A percentile compares a stretch with the other conserved stretches of the same genome.
These are phyloP conservation scores for Cubamyces sp. DNA, from an alignment of 768 basidiomycete genomes.

Conservation along the genomic window DNA sequence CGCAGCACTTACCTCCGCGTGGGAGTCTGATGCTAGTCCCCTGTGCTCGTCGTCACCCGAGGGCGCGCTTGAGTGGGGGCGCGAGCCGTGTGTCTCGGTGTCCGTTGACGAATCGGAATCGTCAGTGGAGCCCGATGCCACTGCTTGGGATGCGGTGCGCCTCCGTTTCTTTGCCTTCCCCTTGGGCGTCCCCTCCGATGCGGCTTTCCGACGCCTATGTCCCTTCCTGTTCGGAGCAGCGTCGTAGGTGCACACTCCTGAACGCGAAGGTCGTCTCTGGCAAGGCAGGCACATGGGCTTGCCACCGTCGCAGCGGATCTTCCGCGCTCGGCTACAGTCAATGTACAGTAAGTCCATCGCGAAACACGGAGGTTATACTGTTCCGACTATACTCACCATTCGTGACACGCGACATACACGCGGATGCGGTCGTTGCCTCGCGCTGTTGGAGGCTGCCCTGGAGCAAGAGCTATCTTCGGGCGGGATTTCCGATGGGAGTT, in stretches of 20 bases:
- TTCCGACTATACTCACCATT: conserved; percentile 56
- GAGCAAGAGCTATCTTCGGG: conserved; percentile 64
- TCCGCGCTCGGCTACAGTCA: conserved; percentile 12
- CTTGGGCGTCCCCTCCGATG: not conserved
- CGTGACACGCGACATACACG: conserved; percentile 78
- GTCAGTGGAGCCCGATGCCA: not conserved
- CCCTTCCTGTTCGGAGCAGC: conserved; percentile 19
- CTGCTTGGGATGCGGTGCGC: not conserved
- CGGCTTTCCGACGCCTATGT: not conserved
- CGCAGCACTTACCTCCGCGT: no score
- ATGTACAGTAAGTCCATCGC: no score
- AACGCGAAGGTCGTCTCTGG: conserved; percentile 11
- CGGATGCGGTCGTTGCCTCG: conserved; percentile 74
- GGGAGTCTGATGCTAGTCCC: no score
- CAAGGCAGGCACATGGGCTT: conserved; percentile 21
- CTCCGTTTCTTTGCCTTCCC: not conserved
- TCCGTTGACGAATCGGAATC: not conserved
- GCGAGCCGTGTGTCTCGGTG: not conserved
- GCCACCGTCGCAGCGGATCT: conserved; percentile 23
- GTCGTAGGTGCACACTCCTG: conserved; percentile 17
- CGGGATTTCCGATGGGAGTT: conserved; percentile 28
- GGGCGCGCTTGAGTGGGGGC: no score
- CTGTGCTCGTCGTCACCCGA: no score
- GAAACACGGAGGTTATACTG: no score
- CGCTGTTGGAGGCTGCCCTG: conserved; percentile 77